Percentiles rank a stretch among this genome's conserved stretches.
Conservation (phyloP, 176 grass and related monocot genomes). For the Carex cristatella region DNA sequence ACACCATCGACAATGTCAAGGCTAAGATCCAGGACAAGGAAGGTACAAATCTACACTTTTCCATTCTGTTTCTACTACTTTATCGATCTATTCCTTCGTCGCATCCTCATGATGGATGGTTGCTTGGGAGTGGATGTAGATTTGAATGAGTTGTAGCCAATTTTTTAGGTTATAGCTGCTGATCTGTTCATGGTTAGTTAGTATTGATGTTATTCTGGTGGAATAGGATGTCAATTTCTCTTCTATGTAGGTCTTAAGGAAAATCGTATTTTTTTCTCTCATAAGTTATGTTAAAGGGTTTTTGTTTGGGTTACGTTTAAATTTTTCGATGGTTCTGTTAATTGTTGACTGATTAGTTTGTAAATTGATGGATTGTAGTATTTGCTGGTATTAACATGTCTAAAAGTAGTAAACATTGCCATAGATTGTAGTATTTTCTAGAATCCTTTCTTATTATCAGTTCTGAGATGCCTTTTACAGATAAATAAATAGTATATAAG, state of each 20-base stretch:
- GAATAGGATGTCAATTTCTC: not conserved
- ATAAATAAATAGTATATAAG: not conserved
- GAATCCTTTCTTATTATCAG: not conserved
- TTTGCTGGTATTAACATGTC: not conserved
- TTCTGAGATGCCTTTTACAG: not conserved
- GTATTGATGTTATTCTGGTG: not conserved
- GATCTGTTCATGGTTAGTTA: not conserved
- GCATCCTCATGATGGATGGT: not conserved
- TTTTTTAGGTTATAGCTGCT: not conserved
- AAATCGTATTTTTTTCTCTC: no score
- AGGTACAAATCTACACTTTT: not conserved
- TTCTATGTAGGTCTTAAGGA: not conserved
- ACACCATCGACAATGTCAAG: conserved; percentile 41
- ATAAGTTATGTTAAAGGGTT: not conserved
- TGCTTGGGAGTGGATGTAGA: not conserved
- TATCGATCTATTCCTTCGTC: not conserved
- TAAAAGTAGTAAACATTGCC: not conserved
- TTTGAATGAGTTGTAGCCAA: not conserved
- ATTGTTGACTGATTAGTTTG: no score
- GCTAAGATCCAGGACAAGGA: conserved; percentile 31
- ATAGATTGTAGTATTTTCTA: not conserved
- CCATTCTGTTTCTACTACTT: not conserved
- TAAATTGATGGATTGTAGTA: not conserved
- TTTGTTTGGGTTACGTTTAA: not conserved
- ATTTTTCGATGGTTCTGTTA: not conserved